phyloP scores from a whole-genome alignment of 805 yeast genomes.

The Ogataea allantospora region DNA sequence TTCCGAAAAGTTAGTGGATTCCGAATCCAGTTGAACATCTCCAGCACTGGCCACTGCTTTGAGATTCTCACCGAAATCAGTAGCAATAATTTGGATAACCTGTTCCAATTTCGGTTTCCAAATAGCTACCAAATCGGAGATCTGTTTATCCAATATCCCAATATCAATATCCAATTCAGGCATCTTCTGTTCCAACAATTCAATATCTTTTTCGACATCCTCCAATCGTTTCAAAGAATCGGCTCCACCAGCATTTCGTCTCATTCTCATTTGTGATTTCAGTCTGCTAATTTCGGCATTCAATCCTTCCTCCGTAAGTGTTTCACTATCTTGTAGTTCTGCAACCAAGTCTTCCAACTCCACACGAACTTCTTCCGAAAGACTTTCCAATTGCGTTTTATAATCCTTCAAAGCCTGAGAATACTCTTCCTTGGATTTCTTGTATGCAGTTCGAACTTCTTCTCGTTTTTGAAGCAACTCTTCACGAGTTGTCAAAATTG shows the following conservation, averaged over 20 bases:
- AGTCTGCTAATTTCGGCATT: constrained; percentile 39
- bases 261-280: constrained; percentile 38
- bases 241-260: constrained; percentile 29
- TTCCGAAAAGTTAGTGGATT: constrained; percentile 53
- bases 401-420: constrained; percentile 30
- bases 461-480: constrained; percentile 22
- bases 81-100: constrained; percentile 56
- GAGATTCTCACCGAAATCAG: constrained; percentile 65
- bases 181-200: constrained; percentile 36
- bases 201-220: constrained; percentile 39
- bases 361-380: constrained; percentile 40
- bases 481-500: constrained; percentile 30
- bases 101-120: constrained; percentile 66
- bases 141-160: constrained; percentile 37
- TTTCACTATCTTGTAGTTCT: constrained; percentile 33
- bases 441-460: constrained; percentile 13
- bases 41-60: constrained; percentile 83
- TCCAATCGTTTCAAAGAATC: constrained; percentile 32
- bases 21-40: constrained; percentile 57
- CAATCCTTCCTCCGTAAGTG: constrained; percentile 38
- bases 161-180: constrained; percentile 37
- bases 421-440: constrained; percentile 23
- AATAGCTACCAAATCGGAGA: constrained; percentile 27
- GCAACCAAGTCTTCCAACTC: constrained; percentile 39
- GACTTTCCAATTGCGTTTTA: constrained; percentile 34